A percentile compares a stretch with the other conserved stretches of the same genome.
phyloP scores from a whole-genome alignment of 208 protist species.

The Wallacemonas sp. region DNA sequence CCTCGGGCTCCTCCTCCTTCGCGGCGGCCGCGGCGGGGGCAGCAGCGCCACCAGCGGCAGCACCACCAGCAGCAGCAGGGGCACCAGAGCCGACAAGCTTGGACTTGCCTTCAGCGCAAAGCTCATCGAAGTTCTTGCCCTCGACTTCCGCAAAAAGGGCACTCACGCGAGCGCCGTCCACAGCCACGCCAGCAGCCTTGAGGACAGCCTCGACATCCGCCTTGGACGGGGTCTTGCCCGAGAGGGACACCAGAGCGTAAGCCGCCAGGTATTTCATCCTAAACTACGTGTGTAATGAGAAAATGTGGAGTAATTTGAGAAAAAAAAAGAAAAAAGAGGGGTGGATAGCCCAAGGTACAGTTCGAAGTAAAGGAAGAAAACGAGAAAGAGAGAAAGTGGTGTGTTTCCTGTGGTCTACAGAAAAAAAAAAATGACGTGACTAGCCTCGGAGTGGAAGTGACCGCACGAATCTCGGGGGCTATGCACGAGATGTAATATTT shows the following conservation, averaged over 20 bases:
- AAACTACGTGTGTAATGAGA: constrained; percentile 12
- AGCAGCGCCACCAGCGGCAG: constrained; percentile 23
- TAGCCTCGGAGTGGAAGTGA: too few relatives aligned
- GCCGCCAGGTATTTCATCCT: constrained; percentile 81
- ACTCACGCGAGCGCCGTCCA: constrained; percentile 39
- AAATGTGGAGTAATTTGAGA: constrained; percentile 15
- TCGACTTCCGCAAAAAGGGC: constrained; percentile 45
- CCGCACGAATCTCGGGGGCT: too few relatives aligned
- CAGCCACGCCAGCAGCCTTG: constrained; percentile 39
- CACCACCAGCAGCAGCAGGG: constrained; percentile 22
- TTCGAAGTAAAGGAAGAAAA: too few relatives aligned
- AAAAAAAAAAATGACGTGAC: too few relatives aligned
- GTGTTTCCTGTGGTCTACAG: background rate
- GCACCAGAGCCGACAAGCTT: constrained; percentile 51
- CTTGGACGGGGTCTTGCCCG: constrained; percentile 39
- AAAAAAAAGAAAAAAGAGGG: constrained; percentile 10
- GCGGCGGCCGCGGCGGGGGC: constrained; percentile 24
- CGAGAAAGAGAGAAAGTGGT: background rate
- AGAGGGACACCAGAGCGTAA: constrained; percentile 66
- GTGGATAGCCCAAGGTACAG: too few relatives aligned
- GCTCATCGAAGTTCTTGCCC: constrained; percentile 44
- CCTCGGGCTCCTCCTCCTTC: constrained; percentile 37
- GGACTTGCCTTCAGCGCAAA: constrained; percentile 48
- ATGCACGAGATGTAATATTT: too few relatives aligned
- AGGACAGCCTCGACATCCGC: constrained; percentile 61